A percentile compares a stretch with the other conserved stretches of the same genome.
These are phyloP conservation scores for Trichosporon sp. DNA, from an alignment of 1,284 basidiomycete genomes.

Conservation along the genomic window DNA sequence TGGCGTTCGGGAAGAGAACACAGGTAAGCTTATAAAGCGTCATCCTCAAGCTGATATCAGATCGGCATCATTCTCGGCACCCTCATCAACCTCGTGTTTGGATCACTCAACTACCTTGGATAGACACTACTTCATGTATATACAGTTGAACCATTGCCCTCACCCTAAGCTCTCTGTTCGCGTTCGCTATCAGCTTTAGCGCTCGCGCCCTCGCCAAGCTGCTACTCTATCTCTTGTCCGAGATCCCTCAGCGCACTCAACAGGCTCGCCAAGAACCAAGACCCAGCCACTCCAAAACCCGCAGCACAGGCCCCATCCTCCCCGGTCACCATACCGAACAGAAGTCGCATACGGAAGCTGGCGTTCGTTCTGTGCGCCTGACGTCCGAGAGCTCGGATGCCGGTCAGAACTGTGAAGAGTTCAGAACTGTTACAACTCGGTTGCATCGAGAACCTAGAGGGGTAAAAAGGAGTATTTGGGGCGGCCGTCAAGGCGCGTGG, in stretches of 20 bases:
- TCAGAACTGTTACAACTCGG: constrained; percentile 15
- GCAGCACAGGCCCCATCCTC: neutral
- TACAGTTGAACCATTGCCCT: constrained; percentile 5
- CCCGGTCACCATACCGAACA: neutral
- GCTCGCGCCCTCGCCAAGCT: neutral
- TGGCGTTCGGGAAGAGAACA: constrained; percentile 51
- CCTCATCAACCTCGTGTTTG: constrained; percentile 49
- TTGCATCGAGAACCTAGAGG: constrained; percentile 10
- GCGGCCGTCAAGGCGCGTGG: constrained; percentile 8
- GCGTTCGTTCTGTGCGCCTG: neutral
- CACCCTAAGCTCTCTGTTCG: no score
- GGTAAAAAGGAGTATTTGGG: constrained; percentile 14
- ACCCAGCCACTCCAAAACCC: neutral
- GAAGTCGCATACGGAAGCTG: neutral
- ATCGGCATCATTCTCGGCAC: constrained; percentile 53
- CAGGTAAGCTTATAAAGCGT: constrained; percentile 40
- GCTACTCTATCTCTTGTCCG: neutral
- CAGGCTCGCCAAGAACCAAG: neutral
- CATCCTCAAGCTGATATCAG: constrained; percentile 30
- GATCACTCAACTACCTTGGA: constrained; percentile 46
- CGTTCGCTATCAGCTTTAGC: neutral
- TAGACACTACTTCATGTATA: constrained; percentile 8
- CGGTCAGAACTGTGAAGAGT: neutral
- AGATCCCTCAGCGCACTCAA: neutral
- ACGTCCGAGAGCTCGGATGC: neutral